Percentiles rank a stretch among this genome's conserved stretches.
phyloP scores from a whole-genome alignment of 805 yeast species.

The Wickerhamomyces bisporus region DNA sequence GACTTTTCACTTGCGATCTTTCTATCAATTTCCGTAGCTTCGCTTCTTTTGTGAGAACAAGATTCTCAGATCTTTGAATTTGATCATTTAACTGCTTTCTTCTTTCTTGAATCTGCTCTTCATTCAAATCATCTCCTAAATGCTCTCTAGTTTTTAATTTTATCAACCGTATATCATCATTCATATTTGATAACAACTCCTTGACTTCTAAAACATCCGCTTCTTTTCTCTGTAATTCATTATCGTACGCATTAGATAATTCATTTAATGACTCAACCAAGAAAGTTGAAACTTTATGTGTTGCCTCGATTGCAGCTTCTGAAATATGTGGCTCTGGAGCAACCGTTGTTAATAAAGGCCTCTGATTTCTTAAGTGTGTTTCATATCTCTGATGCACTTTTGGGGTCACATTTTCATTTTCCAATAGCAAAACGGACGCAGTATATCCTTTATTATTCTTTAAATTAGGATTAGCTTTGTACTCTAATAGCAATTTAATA shows the following conservation, averaged over 20 bases:
- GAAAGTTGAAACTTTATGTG: constrained; percentile 46
- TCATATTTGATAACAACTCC: constrained; percentile 35
- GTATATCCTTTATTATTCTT: constrained; percentile 29
- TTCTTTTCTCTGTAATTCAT: constrained; percentile 49
- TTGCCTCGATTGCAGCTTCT: constrained; percentile 49
- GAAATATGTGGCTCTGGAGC: constrained; percentile 38
- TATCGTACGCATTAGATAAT: constrained; percentile 47
- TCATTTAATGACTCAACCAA: constrained; percentile 43
- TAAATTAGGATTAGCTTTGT: constrained; percentile 42
- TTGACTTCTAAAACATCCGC: constrained; percentile 46
- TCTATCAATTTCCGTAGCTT: constrained; percentile 23
- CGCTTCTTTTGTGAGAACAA: constrained; percentile 20
- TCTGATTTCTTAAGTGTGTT: constrained; percentile 15
- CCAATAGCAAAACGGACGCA: constrained; percentile 24
- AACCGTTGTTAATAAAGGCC: constrained; percentile 1
- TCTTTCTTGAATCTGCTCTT: constrained; percentile 8
- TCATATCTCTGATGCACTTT: constrained; percentile 20
- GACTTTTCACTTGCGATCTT: constrained; percentile 24
- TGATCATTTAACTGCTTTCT: constrained; percentile 13
- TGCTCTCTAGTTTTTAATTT: constrained; percentile 21
- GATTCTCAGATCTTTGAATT: constrained; percentile 14
- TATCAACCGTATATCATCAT: constrained; percentile 34
- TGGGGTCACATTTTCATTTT: constrained; percentile 20
- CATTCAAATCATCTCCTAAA: constrained; percentile 15
- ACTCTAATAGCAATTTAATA: constrained; percentile 42